Evolutionary conservation across 2,329 filamentous ascomycete species (phyloP), one percentile per base, ranked within the genome.

Genomic region (Arthroderma sp.): DNA sequence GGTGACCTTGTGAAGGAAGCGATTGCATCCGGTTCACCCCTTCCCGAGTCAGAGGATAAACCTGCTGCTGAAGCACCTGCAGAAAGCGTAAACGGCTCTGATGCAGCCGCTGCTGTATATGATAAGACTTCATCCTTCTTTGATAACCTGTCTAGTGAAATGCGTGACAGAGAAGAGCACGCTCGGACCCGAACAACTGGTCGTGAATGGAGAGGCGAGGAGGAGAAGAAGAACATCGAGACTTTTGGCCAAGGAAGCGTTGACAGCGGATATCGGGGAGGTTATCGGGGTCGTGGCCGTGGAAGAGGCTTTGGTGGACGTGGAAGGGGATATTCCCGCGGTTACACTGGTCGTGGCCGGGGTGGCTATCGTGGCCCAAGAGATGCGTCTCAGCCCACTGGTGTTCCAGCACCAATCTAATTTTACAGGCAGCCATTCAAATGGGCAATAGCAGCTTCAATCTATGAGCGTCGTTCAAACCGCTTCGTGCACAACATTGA

Each of bases 171-270:
- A 37, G 80, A 85, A 42, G 85, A 89, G 49, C 80, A 80, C 34
- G 72, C 64, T 30, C 60, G 71, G 36, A 74, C 78, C 50, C 78
- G 79, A 60, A 72, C 78, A n/a, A 81, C 83, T 46, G 87, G 86
- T 30, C 79, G 84, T 40, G 86, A 94, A 61, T 93, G 91, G 79
- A 80, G 91, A 44, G 82, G 80, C 34, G 87, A 96, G 62, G 91
- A 96, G 62, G 85, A 94, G 61, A 86, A 82, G 62, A 87, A 86
- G 68, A 96, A 96, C 61, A 84, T 98, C 59, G 91, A 98, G 67
- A 98, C 91, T 0, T 98, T 98, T 54, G 91, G 91, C 6, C 88
- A 96, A 62, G 88, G 88, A 43, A 95, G 87, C 54, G 88, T 98
- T 22, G 91, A 98, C 49, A 78, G 80, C 43, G 81, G 84, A 51